Evolutionary conservation across 2,329 filamentous ascomycete species (phyloP).

Genomic region (Coniochaeta hoffmannii): DNA sequence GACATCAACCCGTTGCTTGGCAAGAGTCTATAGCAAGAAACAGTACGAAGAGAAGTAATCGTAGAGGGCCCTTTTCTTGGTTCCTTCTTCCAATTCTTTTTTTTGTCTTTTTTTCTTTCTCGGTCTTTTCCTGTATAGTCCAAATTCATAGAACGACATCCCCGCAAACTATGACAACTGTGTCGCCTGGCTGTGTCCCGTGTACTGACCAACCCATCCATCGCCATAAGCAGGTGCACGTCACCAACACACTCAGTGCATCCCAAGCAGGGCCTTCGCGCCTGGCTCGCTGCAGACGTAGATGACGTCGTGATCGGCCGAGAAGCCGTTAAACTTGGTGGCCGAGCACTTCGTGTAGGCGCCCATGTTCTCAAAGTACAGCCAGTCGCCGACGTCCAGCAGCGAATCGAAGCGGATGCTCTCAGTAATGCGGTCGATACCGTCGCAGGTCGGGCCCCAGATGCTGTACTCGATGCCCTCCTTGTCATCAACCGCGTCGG

Average conservation of each 20-base stretch:
- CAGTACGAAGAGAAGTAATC: neutral
- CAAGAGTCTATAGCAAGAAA: neutral
- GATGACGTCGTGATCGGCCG: constrained; percentile 82
- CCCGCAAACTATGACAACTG: no score
- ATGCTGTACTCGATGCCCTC: constrained; percentile 76
- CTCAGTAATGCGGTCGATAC: constrained; percentile 88
- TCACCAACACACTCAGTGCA: constrained; percentile 5
- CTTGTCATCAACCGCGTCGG: constrained; percentile 27
- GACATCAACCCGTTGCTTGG: neutral
- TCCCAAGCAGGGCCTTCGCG: constrained; percentile 61
- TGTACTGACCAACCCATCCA: neutral
- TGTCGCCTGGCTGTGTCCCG: neutral
- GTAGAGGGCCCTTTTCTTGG: neutral
- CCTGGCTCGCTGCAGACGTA: constrained; percentile 94
- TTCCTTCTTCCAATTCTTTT: no score
- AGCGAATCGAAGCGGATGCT: constrained; percentile 69
- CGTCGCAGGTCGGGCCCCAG: constrained; percentile 97
- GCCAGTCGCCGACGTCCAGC: constrained; percentile 90
- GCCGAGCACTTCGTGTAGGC: constrained; percentile 98
- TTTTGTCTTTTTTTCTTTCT: neutral
- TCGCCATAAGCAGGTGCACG: no score
- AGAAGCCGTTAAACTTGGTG: constrained; percentile 96
- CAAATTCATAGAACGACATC: neutral
- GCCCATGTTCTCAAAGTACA: constrained; percentile 98
- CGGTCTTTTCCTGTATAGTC: neutral